Percentiles rank a stretch among this genome's conserved stretches.
phyloP scores from a whole-genome alignment of 768 basidiomycete species.

The Xanthoconium stramineum region DNA sequence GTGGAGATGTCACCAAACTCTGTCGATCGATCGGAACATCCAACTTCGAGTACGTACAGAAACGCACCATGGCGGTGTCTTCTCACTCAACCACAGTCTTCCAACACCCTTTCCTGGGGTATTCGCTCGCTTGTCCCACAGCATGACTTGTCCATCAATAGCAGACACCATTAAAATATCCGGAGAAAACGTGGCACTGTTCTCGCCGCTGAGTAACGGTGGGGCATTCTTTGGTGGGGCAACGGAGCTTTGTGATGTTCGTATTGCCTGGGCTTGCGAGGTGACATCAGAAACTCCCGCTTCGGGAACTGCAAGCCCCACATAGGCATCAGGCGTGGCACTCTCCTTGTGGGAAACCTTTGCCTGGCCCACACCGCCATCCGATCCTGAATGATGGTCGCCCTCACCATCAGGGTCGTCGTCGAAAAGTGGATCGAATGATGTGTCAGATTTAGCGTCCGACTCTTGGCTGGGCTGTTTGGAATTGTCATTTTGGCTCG shows the following conservation, averaged over 20 bases:
- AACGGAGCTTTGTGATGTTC: conserved; percentile 35
- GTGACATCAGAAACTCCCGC: conserved; percentile 19
- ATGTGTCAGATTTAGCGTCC: conserved; percentile 74
- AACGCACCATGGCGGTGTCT: conserved; percentile 93
- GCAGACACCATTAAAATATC: conserved; percentile 86
- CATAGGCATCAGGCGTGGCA: conserved; percentile 7
- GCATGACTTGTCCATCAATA: conserved; percentile 87
- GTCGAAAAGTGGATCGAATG: conserved; percentile 88
- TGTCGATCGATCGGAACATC: background rate
- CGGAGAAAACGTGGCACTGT: conserved; percentile 65
- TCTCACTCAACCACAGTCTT: conserved; percentile 84
- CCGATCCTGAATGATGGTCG: conserved; percentile 18
- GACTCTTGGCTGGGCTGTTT: conserved; percentile 35
- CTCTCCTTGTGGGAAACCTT: conserved; percentile 16
- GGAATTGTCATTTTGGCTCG: conserved; percentile 24
- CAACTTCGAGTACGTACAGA: conserved; percentile 56
- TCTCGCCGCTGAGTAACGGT: conserved; percentile 60
- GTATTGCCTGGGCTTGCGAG: conserved; percentile 21
- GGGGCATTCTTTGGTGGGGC: conserved; percentile 73
- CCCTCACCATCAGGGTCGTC: conserved; percentile 67
- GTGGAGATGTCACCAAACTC: conserved; percentile 6
- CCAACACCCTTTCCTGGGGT: conserved; percentile 70
- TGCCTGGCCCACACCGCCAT: conserved; percentile 20
- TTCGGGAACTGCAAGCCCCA: conserved; percentile 31
- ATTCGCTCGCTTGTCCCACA: conserved; percentile 84